These are phyloP conservation scores for Andrographis paniculata DNA, from an alignment of 305 asterid species.

Conservation along the genomic window DNA sequence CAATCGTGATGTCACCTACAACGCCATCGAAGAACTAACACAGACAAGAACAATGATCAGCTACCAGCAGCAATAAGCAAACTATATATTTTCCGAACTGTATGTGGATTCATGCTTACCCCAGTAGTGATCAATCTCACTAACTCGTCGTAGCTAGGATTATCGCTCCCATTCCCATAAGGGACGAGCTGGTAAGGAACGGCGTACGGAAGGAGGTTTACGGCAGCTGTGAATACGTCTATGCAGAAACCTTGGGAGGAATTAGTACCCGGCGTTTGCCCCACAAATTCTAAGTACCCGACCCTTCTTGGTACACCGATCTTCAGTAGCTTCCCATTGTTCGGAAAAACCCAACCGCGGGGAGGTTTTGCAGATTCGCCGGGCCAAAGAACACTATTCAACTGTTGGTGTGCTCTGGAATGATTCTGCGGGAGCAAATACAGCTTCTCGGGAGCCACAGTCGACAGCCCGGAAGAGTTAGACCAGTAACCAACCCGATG, in stretches of 20 bases:
- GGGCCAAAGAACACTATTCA: slow-evolving; percentile 51
- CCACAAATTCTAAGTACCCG: slow-evolving; percentile 35
- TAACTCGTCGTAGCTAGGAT: slow-evolving; percentile 40
- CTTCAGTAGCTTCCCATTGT: slow-evolving; percentile 32
- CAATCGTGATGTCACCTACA: slow-evolving; percentile 55
- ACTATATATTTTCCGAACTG: neutral
- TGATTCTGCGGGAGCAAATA: slow-evolving; percentile 29
- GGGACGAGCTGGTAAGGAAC: slow-evolving; percentile 42
- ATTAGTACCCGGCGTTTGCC: slow-evolving; percentile 25
- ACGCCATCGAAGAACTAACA: slow-evolving; percentile 50
- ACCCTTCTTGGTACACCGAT: slow-evolving; percentile 50
- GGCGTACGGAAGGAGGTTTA: slow-evolving; percentile 44
- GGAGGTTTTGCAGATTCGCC: slow-evolving; percentile 37
- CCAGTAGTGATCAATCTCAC: slow-evolving; percentile 36
- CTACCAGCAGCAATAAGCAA: neutral
- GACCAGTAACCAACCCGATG: slow-evolving; percentile 49
- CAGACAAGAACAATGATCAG: slow-evolving; percentile 15
- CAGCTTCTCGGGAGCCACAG: slow-evolving; percentile 31
- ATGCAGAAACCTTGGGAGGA: slow-evolving; percentile 42
- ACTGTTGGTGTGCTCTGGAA: slow-evolving; percentile 28
- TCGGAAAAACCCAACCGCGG: slow-evolving; percentile 62
- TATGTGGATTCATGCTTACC: slow-evolving; percentile 37
- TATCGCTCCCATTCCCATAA: slow-evolving; percentile 39
- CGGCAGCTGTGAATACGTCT: slow-evolving; percentile 53
- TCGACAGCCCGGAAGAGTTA: slow-evolving; percentile 40